Conservation (phyloP, 768 basidiomycete genomes). For the Boletus bicolor region DNA sequence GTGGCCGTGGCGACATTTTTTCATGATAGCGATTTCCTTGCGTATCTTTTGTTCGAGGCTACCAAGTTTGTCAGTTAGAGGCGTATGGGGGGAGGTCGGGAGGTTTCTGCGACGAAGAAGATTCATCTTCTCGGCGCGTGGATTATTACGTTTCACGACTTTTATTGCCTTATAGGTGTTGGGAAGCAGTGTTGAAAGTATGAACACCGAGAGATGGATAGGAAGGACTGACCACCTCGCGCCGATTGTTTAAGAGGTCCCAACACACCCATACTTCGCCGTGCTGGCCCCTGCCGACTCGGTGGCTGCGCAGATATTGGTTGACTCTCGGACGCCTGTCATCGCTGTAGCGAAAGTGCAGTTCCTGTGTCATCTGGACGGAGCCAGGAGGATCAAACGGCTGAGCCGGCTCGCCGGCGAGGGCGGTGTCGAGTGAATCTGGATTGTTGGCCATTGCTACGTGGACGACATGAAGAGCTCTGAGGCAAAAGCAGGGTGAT, state of each 20-base stretch:
- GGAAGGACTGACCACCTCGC: slow-evolving; percentile 42
- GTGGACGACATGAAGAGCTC: slow-evolving; percentile 27
- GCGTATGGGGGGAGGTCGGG: slow-evolving; percentile 42
- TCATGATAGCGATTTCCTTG: slow-evolving; percentile 98
- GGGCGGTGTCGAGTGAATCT: slow-evolving; percentile 26
- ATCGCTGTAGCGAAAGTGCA: slow-evolving; percentile 40
- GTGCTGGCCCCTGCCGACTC: slow-evolving; percentile 86
- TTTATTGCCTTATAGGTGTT: slow-evolving; percentile 65
- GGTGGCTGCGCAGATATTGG: slow-evolving; percentile 75
- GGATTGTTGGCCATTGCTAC: slow-evolving; percentile 24
- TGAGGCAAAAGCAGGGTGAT: slow-evolving; percentile 6
- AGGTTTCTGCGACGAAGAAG: slow-evolving; percentile 48
- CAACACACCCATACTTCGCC: slow-evolving; percentile 81
- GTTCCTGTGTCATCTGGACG: slow-evolving; percentile 49
- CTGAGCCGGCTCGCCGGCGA: slow-evolving; percentile 36
- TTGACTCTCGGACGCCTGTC: slow-evolving; percentile 61
- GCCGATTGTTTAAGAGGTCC: slow-evolving; percentile 46
- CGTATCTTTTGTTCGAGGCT: slow-evolving; percentile 81
- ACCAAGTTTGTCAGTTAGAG: slow-evolving; percentile 64
- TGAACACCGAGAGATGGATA: slow-evolving; percentile 5
- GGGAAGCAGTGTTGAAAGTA: slow-evolving; percentile 7
- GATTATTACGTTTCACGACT: slow-evolving; percentile 68
- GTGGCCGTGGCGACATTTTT: slow-evolving; percentile 88
- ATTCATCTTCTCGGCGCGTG: slow-evolving; percentile 63
- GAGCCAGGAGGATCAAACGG: slow-evolving; percentile 40